Evolutionary conservation across 2,329 filamentous ascomycete genomes (phyloP), one percentile per base, ranked within the genome.

Genomic region (Beauveria rudraprayagi): DNA sequence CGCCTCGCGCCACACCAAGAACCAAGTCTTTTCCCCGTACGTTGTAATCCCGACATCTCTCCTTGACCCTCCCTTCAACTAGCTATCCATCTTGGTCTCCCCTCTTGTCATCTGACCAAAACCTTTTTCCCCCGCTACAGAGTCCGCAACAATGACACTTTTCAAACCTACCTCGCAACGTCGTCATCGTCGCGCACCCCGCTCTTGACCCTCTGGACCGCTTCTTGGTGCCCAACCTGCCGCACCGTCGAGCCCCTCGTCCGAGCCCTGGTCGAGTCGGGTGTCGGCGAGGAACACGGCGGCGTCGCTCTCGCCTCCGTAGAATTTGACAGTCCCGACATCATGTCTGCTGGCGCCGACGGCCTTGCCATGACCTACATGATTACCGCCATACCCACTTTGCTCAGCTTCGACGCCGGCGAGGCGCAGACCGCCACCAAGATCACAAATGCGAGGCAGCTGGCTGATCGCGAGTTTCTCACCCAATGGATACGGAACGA

Each of bases 191-290:
- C 81, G 6, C 76, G 79, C 48, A 78, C 72, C 3, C 83, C 83
- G 2, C 78, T 86, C n/a, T 68, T 86, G 60, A 85, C 83, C 1
- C 73, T 86, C 46, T 87, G 83, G 83, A 84, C 82, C 0, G 77
- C 83, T 0, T 81, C 80, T 8, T 85, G 78, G 73, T 86, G 83
- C 69, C 71, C 77, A 5, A 80, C 81, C 17, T 86, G 83, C 70
- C 76, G 75, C 51, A 69, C 71, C 37, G 75, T 85, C 26, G 72
- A 73, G 5, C 83, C 83, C 4, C 70, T 84, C 11, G 56, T 86
- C 6, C 69, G 68, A 14, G 72, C 76, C 11, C 74, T 85, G 37
- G 69, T 86, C 51, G 74, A 77, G 66, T 74, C 75, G 3, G 80
- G 80, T 55, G 74, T 81, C 3, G 83, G 83, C 61, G 81, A 84